phyloP scores from a whole-genome alignment of 2,329 filamentous ascomycete species.

The Stylonectria norvegica region DNA sequence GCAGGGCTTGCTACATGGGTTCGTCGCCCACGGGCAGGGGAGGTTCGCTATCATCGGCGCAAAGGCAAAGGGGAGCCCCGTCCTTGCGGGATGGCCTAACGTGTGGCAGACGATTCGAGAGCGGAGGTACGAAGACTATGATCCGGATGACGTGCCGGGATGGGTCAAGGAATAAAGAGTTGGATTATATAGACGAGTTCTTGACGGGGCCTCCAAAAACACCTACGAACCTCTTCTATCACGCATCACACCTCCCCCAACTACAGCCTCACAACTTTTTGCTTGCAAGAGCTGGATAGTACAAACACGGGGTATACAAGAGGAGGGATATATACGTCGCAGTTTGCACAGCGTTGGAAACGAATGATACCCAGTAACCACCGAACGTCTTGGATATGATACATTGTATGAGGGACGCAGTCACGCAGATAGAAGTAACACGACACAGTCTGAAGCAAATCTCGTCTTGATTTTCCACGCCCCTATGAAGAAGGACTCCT shows the following conservation, averaged over 20 bases:
- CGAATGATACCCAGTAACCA: background rate
- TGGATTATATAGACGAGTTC: too few species aligned
- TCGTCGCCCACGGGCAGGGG: slow-evolving; percentile 71
- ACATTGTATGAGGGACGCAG: background rate
- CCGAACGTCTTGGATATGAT: slow-evolving; percentile 5
- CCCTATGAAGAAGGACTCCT: slow-evolving; percentile 12
- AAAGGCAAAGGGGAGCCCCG: slow-evolving; percentile 59
- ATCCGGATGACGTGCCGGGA: slow-evolving; percentile 67
- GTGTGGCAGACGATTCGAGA: slow-evolving; percentile 67
- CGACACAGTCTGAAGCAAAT: slow-evolving; percentile 8
- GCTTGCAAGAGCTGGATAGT: too few species aligned
- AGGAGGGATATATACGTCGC: background rate
- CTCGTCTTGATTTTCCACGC: slow-evolving; percentile 20
- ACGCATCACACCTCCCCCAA: too few species aligned
- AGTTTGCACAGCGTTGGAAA: slow-evolving; percentile 13
- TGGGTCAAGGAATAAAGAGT: slow-evolving; percentile 59
- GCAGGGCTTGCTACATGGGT: slow-evolving; percentile 79
- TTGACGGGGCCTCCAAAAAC: too few species aligned
- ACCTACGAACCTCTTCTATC: too few species aligned
- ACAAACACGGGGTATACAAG: background rate
- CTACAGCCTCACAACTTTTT: too few species aligned
- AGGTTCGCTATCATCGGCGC: slow-evolving; percentile 82
- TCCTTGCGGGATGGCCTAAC: slow-evolving; percentile 71
- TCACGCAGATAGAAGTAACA: slow-evolving; percentile 3
- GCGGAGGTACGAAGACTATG: slow-evolving; percentile 55